Conservation (phyloP, 2,329 filamentous ascomycete species). For the Byssochlamys sp. region DNA sequence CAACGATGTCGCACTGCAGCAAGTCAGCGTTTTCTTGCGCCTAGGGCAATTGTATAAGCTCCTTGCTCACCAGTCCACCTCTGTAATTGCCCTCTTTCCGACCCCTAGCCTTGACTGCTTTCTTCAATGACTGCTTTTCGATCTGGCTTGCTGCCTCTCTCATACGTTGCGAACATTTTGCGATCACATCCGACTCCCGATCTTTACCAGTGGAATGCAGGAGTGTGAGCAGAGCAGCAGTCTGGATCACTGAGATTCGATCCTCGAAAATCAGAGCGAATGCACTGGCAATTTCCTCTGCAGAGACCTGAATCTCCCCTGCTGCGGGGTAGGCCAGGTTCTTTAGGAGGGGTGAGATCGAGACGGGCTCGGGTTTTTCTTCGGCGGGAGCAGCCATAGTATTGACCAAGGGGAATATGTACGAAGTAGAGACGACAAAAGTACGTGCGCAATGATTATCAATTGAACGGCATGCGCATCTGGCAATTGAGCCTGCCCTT, state of each 20-base stretch:
- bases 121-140: constrained; percentile 52
- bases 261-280: constrained; percentile 88
- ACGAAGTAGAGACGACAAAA: neutral
- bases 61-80: constrained; percentile 65
- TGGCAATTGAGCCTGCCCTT: neutral
- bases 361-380: constrained; percentile 29
- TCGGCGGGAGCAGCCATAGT: constrained; percentile 17
- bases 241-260: constrained; percentile 76
- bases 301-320: constrained; percentile 48
- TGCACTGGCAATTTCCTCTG: constrained; percentile 78
- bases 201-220: constrained; percentile 86
- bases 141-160: constrained; percentile 65
- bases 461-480: neutral
- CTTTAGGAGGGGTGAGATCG: constrained; percentile 41
- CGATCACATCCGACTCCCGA: constrained; percentile 72
- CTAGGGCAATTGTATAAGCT: neutral
- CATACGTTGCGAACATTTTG: constrained; percentile 76
- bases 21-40: constrained; percentile 3
- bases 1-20: constrained; percentile 75
- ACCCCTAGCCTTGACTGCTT: constrained; percentile 51
- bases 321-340: constrained; percentile 35
- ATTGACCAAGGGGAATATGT: neutral
- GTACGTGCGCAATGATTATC: neutral
- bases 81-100: constrained; percentile 63
- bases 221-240: constrained; percentile 75